Base-by-base conservation (phyloP, 1,139 yeast genomes). In the Chernovozyma sophiae-reginae region DNA sequence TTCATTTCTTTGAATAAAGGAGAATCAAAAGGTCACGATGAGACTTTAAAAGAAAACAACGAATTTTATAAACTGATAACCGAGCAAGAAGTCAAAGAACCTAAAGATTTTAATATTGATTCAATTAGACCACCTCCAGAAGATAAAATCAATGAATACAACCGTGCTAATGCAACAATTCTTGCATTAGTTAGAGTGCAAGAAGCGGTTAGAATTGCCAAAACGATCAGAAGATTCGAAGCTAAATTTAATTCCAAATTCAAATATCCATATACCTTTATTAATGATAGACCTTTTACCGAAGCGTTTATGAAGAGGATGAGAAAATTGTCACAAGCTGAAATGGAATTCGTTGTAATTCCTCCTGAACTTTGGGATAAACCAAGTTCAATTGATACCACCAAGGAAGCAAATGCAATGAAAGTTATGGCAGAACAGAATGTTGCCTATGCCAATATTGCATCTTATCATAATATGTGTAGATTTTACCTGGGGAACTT, bases 391-490 rank as follows among this genome's bases (percentile, higher is more conserved):
- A 77, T 85, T 25, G 84, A 83, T 52, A 34, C 34, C 0, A 58
- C 50, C 6, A 68, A 62, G 26, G 77, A 73, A 43, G 41, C 47
- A 3, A 48, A 56, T 26, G 74, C 65, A 4, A 68, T 69, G 65
- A 53, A 60, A 26, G 47, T 56, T 27, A 44, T 81, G 47, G 56
- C 52, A 3, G 54, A 61, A 16, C 68, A 76, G 32, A 62, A 73
- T 14, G 76, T 85, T 8, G 81, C 83, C 3, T 83, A 84, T 51
- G 86, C 90, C 1, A 64, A 66, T 28, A 67, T 61, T 56, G 59
- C 53, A n/a, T 79, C 86, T 0, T 85, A 85, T 52, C 92, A 82
- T 49, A 79, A 82, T 51, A 84, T 84, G 94, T 84, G 92, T 48
- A 46, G 67, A 28, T 61, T 61, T 38, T 69, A 85, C 53, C 79